A percentile compares a stretch with the other conserved stretches of the same genome.
These are phyloP conservation scores for Nannochloropsis gaditana DNA, from an alignment of 108 stramenopile genomes.

Conservation along the genomic window DNA sequence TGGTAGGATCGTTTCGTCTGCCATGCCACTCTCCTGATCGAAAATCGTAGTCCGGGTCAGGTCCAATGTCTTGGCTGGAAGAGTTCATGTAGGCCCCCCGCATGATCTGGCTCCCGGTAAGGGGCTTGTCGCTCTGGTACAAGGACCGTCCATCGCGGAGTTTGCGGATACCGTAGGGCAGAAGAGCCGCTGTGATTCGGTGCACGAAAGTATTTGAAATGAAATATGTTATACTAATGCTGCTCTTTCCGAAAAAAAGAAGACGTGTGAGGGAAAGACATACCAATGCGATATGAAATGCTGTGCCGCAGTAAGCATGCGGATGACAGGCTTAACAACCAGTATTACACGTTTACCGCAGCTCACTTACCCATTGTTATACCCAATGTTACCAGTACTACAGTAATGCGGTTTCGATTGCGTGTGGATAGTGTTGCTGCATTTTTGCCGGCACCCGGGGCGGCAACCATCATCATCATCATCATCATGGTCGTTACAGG, in stretches of 20 bases:
- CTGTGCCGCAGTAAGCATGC: too few species aligned
- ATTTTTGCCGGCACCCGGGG: neutral
- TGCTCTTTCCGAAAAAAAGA: too few species aligned
- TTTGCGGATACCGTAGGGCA: slow-evolving; percentile 19
- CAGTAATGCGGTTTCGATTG: neutral
- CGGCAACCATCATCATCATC: slow-evolving; percentile 15
- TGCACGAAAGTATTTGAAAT: too few species aligned
- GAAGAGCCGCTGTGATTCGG: neutral
- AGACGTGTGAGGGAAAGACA: neutral
- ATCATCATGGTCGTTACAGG: neutral
- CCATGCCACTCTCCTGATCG: slow-evolving; percentile 1
- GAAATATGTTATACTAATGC: too few species aligned
- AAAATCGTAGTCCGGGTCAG: slow-evolving; percentile 12
- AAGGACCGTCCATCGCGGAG: slow-evolving; percentile 4
- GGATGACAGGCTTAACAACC: too few species aligned
- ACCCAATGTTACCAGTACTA: slow-evolving; percentile 15
- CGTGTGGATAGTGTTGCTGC: neutral
- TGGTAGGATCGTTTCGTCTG: neutral
- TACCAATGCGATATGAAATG: neutral
- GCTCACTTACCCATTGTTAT: neutral
- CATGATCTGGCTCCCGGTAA: neutral
- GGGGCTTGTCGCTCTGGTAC: slow-evolving; percentile 15
- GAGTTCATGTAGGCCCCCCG: neutral
- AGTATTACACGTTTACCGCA: too few species aligned
- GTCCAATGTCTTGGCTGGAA: neutral